Evolutionary conservation across 73 alveolate species (phyloP).

Genomic region (Breviolum minutum): DNA sequence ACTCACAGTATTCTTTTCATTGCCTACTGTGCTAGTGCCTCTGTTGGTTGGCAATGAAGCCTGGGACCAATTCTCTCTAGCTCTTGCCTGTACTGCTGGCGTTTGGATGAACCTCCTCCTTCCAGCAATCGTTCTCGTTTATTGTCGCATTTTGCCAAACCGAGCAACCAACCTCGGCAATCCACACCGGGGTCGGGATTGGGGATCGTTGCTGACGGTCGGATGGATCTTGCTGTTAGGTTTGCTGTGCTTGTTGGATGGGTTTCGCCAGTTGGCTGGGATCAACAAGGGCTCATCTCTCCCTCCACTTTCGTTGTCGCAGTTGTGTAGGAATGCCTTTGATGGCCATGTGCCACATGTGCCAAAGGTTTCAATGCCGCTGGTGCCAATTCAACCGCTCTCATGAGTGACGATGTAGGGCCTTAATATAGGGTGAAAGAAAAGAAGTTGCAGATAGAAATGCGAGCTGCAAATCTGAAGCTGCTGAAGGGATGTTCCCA

Average conservation of each 20-base stretch:
- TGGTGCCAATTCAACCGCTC: background rate
- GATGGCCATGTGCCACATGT: background rate
- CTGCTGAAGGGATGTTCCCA: too few relatives aligned
- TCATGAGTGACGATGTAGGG: background rate
- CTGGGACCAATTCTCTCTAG: background rate
- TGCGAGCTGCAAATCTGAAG: too few relatives aligned
- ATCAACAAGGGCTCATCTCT: too few relatives aligned
- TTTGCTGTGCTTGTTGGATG: conserved; percentile 20
- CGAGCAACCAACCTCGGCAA: background rate
- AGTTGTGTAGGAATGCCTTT: background rate
- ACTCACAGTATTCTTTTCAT: background rate
- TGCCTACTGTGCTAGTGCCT: background rate
- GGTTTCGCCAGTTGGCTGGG: background rate
- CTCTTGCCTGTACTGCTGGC: background rate
- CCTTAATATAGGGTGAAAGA: too few relatives aligned
- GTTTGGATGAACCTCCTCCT: conserved; percentile 52
- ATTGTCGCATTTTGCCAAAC: background rate
- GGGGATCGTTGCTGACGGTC: background rate
- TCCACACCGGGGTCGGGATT: background rate
- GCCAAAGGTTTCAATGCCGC: background rate
- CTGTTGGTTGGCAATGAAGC: background rate
- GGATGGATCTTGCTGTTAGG: conserved; percentile 8
- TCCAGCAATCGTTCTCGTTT: conserved; percentile 12
- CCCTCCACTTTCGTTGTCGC: background rate
- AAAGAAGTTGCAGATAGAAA: too few relatives aligned